phyloP scores from a whole-genome alignment of 371 early-diverging fungal species.

The Blakeslea trispora region DNA sequence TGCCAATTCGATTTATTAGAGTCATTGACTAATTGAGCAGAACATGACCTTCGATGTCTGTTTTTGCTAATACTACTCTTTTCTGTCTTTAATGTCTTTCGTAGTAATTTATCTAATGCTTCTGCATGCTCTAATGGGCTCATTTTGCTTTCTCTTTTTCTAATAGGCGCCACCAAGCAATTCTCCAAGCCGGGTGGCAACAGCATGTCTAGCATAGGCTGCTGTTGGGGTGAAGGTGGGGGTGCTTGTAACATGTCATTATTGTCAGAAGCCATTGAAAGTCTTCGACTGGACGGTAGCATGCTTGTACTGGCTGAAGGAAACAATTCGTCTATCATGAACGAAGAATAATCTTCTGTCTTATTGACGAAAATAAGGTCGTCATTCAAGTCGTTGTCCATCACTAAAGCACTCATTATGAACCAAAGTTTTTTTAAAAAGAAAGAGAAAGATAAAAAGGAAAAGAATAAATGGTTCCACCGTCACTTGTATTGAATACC shows the following conservation, averaged over 20 bases:
- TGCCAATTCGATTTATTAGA: background rate
- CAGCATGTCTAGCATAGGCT: conserved; percentile 18
- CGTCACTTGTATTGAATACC: no score
- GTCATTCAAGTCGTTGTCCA: background rate
- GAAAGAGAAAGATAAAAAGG: no score
- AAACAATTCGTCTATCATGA: background rate
- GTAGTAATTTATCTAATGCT: conserved; percentile 15
- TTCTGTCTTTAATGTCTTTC: conserved; percentile 6
- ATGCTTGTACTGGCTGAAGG: background rate
- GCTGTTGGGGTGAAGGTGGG: conserved; percentile 22
- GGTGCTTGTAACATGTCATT: conserved; percentile 3
- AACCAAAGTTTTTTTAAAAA: no score
- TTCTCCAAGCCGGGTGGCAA: background rate
- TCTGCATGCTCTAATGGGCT: conserved; percentile 13
- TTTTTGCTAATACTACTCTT: background rate
- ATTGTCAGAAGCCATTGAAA: background rate
- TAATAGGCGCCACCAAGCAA: background rate
- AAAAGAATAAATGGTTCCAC: no score
- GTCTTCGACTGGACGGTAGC: background rate
- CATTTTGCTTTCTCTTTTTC: background rate
- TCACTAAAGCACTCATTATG: background rate
- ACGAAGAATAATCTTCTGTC: background rate
- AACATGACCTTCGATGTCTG: conserved; percentile 1
- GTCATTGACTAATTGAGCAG: conserved; percentile 1
- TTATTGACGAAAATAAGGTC: background rate